A percentile compares a stretch with the other conserved stretches of the same genome.
phyloP scores from a whole-genome alignment of 2,329 filamentous ascomycete species.

The Sclerotinia nivalis region DNA sequence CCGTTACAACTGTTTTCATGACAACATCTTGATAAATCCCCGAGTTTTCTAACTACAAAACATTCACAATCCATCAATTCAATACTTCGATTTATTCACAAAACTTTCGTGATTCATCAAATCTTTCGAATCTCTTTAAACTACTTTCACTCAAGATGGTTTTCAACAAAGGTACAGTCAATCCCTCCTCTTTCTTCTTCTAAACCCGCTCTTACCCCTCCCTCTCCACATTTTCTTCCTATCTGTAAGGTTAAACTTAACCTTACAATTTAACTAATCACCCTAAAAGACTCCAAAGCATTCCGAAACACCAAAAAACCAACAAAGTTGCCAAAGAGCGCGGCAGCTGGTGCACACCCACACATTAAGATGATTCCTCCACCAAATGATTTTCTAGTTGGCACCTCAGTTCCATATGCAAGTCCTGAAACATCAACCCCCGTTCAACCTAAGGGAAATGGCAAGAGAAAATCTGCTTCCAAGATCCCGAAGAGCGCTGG shows the following conservation, averaged over 20 bases:
- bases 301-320: background rate
- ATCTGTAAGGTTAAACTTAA: too few relatives aligned
- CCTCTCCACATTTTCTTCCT: too few relatives aligned
- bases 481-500: background rate
- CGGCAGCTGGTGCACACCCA: background rate
- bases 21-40: background rate
- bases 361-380: background rate
- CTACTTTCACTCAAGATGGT: background rate
- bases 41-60: background rate
- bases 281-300: background rate
- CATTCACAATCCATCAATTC: background rate
- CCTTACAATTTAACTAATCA: background rate
- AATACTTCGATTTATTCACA: background rate
- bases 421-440: background rate
- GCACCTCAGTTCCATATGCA: background rate
- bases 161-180: background rate
- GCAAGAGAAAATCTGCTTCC: background rate
- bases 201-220: accelerated
- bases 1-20: background rate
- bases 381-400: too few relatives aligned
- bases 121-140: background rate
- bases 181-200: background rate
- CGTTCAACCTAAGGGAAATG: background rate
- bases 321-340: background rate
- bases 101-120: background rate